Evolutionary conservation across 1,284 basidiomycete genomes (phyloP), one percentile per base, ranked within the genome.

Genomic region (Trichosporon sp.): DNA sequence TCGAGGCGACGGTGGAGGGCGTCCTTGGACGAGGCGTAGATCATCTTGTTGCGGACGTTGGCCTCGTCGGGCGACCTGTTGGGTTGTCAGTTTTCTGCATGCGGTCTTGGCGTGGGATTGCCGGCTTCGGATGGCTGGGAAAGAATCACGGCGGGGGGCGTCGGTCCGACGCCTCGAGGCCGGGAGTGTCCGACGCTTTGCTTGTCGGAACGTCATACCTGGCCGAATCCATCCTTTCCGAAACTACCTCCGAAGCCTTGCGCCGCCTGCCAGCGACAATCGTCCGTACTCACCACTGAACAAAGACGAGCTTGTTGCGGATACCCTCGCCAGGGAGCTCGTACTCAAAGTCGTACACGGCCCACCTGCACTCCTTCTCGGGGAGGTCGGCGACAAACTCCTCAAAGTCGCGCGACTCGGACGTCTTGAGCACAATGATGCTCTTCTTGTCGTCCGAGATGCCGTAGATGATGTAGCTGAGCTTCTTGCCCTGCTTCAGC

Each of bases 21-120:
- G 49, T 95, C 91, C 81, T 89, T 92, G 69, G 95, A 98, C 25
- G 93, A 89, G 46, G 95, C 90, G 81, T 87, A 92, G 73, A 97
- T 77, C 95, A 99, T 98, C 89, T 96, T 98, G 77, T 86, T 82
- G 83, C 89, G 95, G 81, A 96, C 85, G 83, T 87, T 90, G 60
- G 93, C 87, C 46, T 83, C 83, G 77, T 96, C 94, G 67, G 95
- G 95, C 25, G 89, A 86, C 94, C 94, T 96, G 72, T 19, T 33
- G 13, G 58, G 40, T 6, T 62, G 66, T 37, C 31, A 37, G 21
- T 23, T 29, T 21, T 27, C 9, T 21, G 37, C 25, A 11, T 33
- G 56, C n/a, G n/a, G n/a, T n/a, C n/a, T n/a, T n/a, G n/a, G n/a
- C n/a, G n/a, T n/a, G n/a, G n/a, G n/a, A n/a, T n/a, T n/a, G n/a